A percentile compares a stretch with the other conserved stretches of the same genome.
phyloP scores from a whole-genome alignment of 805 yeast genomes.

The Candida ulmi region DNA sequence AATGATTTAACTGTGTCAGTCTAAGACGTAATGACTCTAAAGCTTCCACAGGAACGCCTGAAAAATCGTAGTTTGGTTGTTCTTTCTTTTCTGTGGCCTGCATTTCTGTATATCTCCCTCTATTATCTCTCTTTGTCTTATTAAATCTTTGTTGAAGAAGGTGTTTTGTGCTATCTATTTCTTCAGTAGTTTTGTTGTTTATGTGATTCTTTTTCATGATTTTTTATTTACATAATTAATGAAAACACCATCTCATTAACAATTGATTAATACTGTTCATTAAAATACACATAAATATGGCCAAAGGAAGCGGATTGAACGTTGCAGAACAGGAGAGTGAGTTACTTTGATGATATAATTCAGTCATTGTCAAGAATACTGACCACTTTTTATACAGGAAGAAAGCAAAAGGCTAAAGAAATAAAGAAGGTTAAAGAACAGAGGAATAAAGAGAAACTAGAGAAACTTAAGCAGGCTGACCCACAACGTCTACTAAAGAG shows the following conservation, averaged over 20 bases:
- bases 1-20: constrained; percentile 53
- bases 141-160: too few species aligned
- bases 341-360: background rate
- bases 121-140: constrained; percentile 4
- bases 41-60: constrained; percentile 54
- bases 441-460: constrained; percentile 16
- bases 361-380: background rate
- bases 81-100: constrained; percentile 10
- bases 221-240: background rate
- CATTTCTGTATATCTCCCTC: too few species aligned
- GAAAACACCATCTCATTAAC: background rate
- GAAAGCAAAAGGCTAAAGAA: constrained; percentile 22
- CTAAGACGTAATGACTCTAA: constrained; percentile 59
- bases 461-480: constrained; percentile 20
- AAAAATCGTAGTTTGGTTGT: constrained; percentile 23
- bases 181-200: background rate
- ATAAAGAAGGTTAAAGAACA: constrained; percentile 21
- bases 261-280: background rate
- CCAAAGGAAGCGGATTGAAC: constrained; percentile 1
- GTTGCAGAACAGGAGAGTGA: constrained; percentile 15
- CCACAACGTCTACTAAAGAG: constrained; percentile 17
- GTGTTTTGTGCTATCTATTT: too few species aligned
- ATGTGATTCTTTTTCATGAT: background rate
- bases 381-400: constrained; percentile 10
- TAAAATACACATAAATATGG: constrained; percentile 5